Conservation (phyloP, 2,329 filamentous ascomycete genomes). For the Sarocladiaceae sp. region DNA sequence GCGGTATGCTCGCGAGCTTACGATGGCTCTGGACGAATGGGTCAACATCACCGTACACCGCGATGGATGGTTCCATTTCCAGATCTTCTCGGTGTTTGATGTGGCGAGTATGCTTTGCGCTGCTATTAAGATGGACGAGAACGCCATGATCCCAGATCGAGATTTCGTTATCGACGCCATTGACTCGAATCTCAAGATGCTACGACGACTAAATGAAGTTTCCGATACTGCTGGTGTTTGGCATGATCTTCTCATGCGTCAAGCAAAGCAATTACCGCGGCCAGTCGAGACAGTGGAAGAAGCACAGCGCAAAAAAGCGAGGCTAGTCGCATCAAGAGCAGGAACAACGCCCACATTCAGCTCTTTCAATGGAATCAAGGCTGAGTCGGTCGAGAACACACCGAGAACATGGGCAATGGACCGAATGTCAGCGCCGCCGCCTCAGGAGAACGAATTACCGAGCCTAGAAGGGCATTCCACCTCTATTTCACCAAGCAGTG, state of each 20-base stretch:
- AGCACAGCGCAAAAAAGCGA: not conserved
- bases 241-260: conserved; percentile 6
- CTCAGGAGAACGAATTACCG: not conserved
- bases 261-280: conserved; percentile 4
- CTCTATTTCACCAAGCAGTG: conserved; percentile 6
- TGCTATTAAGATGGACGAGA: conserved; percentile 42
- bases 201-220: conserved; percentile 2
- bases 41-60: conserved; percentile 39
- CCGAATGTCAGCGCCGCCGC: not conserved
- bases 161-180: conserved; percentile 35
- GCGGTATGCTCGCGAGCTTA: conserved; percentile 29
- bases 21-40: conserved; percentile 37
- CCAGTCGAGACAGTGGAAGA: not conserved
- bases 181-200: conserved; percentile 11
- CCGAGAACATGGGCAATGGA: not conserved
- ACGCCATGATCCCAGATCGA: conserved; percentile 29
- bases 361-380: not conserved
- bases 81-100: conserved; percentile 48
- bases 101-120: conserved; percentile 45
- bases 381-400: not conserved
- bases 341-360: not conserved
- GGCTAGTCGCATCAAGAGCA: not conserved
- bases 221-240: not conserved
- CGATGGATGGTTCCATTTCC: conserved; percentile 46
- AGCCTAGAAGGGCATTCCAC: not conserved